Conservation (phyloP, 495 filamentous ascomycete genomes). For the Emericellopsis terricola region DNA sequence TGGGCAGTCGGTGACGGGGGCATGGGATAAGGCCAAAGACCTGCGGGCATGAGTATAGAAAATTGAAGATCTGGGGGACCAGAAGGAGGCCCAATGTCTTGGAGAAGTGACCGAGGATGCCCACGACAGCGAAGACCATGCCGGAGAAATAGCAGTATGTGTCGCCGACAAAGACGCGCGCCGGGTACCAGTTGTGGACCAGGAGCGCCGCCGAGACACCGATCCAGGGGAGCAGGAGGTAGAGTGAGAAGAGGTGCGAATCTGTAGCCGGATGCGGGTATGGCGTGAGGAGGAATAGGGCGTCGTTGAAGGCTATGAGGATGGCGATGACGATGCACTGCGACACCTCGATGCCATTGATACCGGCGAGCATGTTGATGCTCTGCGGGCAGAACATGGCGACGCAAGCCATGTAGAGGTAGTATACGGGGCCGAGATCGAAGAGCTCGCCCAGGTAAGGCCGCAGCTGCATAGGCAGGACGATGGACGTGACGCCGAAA, state of each 20-base stretch:
- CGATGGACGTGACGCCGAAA: conserved; percentile 89
- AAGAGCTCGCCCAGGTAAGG: conserved; percentile 65
- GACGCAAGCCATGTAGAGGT: conserved; percentile 86
- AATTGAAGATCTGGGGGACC: conserved; percentile 92
- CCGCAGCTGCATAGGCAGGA: conserved; percentile 70
- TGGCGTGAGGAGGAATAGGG: conserved; percentile 57
- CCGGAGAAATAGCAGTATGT: conserved; percentile 99
- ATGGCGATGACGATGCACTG: conserved; percentile 84
- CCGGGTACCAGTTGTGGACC: conserved; percentile 91
- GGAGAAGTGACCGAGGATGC: conserved; percentile 91
- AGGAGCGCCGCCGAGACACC: conserved; percentile 79
- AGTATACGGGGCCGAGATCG: conserved; percentile 81
- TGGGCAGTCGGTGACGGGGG: conserved; percentile 77
- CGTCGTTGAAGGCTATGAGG: conserved; percentile 70
- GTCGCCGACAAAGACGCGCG: conserved; percentile 88
- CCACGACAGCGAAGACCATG: conserved; percentile 96
- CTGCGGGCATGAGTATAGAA: conserved; percentile 81
- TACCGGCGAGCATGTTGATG: conserved; percentile 96
- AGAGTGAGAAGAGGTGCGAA: conserved; percentile 88
- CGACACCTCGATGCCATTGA: conserved; percentile 92
- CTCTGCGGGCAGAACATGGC: conserved; percentile 95
- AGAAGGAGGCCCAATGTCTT: conserved; percentile 88
- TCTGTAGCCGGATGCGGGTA: conserved; percentile 87
- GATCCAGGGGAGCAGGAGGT: conserved; percentile 83
- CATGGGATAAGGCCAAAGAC: conserved; percentile 80